These are phyloP conservation scores for Ilyonectria sp. DNA, from an alignment of 2,329 filamentous ascomycete genomes.

Conservation along the genomic window DNA sequence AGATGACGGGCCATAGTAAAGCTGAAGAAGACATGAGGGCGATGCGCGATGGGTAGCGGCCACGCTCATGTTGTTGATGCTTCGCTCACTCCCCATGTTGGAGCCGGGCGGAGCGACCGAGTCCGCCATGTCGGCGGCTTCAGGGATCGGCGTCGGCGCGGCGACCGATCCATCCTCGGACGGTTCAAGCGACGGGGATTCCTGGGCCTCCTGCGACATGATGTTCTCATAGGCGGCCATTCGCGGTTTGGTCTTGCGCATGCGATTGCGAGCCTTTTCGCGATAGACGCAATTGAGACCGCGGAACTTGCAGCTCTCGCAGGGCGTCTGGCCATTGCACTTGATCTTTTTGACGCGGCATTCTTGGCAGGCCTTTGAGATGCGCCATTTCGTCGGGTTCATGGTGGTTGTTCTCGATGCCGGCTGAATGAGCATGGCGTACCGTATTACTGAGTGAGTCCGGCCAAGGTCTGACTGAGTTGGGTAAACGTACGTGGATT, in stretches of 20 bases:
- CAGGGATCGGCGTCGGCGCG: conserved; percentile 37
- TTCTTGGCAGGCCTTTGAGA: conserved; percentile 54
- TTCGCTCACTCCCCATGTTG: conserved; percentile 42
- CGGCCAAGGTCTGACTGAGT: conserved; percentile 12
- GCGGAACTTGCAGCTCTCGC: conserved; percentile 47
- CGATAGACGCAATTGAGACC: conserved; percentile 50
- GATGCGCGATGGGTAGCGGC: conserved; percentile 62
- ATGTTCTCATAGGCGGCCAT: conserved; percentile 43
- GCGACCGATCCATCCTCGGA: conserved; percentile 43
- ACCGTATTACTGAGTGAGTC: conserved; percentile 35
- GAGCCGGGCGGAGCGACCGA: conserved; percentile 27
- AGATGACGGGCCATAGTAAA: conserved; percentile 63
- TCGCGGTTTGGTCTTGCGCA: conserved; percentile 44
- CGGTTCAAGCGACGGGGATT: conserved; percentile 35
- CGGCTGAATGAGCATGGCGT: conserved; percentile 32
- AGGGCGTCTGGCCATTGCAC: conserved; percentile 51
- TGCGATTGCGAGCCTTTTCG: conserved; percentile 51
- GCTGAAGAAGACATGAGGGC: conserved; percentile 59
- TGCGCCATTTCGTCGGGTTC: conserved; percentile 51
- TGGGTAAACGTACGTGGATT: conserved; percentile 16
- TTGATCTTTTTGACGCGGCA: conserved; percentile 53
- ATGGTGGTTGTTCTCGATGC: conserved; percentile 33
- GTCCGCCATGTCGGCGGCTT: conserved; percentile 21
- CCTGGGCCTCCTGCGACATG: conserved; percentile 39
- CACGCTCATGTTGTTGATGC: conserved; percentile 58